A percentile compares a stretch with the other conserved stretches of the same genome.
phyloP scores from a whole-genome alignment of 305 asterid species.

The Fraxinus sp. region DNA sequence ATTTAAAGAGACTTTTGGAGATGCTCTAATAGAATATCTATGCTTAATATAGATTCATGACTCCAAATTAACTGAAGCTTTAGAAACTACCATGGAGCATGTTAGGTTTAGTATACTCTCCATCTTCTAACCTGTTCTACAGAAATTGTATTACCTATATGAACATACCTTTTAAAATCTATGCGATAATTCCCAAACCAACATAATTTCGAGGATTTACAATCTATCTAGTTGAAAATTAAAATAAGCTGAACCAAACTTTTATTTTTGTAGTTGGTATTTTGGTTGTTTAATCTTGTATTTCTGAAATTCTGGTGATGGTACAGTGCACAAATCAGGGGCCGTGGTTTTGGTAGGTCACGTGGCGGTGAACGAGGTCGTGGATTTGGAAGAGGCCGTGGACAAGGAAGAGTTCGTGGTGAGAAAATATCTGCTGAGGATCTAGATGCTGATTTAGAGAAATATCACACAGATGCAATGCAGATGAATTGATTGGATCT shows the following conservation, averaged over 20 bases:
- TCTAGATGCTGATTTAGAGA: constrained; percentile 90
- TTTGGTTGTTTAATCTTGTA: constrained; percentile 16
- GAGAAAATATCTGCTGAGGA: constrained; percentile 87
- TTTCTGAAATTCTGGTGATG: constrained; percentile 2
- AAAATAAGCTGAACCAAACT: neutral
- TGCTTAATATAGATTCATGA: neutral
- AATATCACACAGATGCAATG: constrained; percentile 85
- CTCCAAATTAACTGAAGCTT: neutral
- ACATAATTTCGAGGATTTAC: neutral
- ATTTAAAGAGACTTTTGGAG: neutral
- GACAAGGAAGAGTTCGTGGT: constrained; percentile 63
- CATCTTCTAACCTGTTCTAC: neutral
- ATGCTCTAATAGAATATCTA: neutral
- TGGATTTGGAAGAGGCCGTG: constrained; percentile 77
- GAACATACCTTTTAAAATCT: neutral
- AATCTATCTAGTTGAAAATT: neutral
- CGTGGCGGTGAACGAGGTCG: constrained; percentile 75
- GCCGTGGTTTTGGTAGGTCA: constrained; percentile 68
- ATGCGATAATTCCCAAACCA: neutral
- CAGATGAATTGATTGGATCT: constrained; percentile 51
- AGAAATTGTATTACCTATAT: neutral
- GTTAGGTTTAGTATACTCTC: neutral
- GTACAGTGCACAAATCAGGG: constrained; percentile 65
- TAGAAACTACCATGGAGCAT: neutral
- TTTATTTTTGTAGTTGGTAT: neutral